Base-by-base conservation (phyloP, 1,284 basidiomycete species). In the Anthracocystis panici-leucophaei region DNA sequence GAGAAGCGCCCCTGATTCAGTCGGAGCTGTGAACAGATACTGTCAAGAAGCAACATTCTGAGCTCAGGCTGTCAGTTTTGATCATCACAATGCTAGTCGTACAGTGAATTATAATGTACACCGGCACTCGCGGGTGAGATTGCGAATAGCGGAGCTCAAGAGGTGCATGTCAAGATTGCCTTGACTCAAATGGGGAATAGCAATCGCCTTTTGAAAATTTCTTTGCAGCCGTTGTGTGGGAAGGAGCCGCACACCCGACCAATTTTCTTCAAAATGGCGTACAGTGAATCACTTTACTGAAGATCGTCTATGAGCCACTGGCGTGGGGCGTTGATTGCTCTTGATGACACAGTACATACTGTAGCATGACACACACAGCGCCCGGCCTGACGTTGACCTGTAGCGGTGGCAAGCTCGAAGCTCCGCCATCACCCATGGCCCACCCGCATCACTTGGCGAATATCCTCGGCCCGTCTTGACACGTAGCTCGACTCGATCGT, bases 121-220 rank as follows among this genome's bases (percentile, higher is more conserved):
- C 41, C 50, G 50, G 31, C 29, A n/a, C 12, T 51, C 33, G 33
- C 14, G 21, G 49, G 8, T 21, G n/a, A 11, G 2, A 35, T 10
- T 35, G 3, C 27, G 31, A 11, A 10, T 11, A 18, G 27, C 31
- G 27, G 31, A 49, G 48, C 48, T 49, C 21, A 51, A 20, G 20
- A 33, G 20, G 20, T 23, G 49, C 33, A 12, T 16, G 51, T 3
- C 27, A 16, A 8, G 20, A 20, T 41, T 33, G 29, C 27, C 9
- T 1, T 7, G 27, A 27, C 27, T 27, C 27, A 16, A 23, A 10
- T 27, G 25, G 25, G 25, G 25, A 27, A 25, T 41, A 52, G 20
- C 52, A 48, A 54, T 62, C 59, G 59, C 52, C 51, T 38, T 62
- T 50, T 54, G 25, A 62, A 60, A 31, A 16, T 25, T 11, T 25